Evolutionary conservation across 2,329 filamentous ascomycete species (phyloP).

Genomic region (Pestalotiopsis fici): DNA sequence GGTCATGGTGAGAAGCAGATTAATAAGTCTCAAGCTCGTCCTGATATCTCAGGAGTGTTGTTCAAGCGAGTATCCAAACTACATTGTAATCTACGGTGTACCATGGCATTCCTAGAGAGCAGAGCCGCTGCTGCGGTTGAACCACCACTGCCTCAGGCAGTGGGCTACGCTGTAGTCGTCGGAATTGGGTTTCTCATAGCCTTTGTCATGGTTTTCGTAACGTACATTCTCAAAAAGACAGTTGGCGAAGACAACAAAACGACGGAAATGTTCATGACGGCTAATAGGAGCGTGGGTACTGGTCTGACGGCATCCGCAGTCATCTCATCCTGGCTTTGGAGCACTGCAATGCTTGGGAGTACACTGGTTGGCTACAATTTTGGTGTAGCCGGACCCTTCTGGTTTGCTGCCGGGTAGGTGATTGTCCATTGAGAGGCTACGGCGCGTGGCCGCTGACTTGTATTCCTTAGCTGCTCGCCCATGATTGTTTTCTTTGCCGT

Average conservation of each 20-base stretch:
- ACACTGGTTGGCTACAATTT: conserved; percentile 54
- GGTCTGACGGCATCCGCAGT: conserved; percentile 55
- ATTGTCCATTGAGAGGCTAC: not conserved
- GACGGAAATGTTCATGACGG: conserved; percentile 58
- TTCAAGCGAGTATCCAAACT: not conserved
- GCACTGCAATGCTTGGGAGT: conserved; percentile 51
- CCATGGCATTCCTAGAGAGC: not conserved
- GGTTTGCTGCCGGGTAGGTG: conserved; percentile 53
- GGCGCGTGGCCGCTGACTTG: not conserved
- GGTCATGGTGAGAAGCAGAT: not conserved
- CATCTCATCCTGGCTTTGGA: conserved; percentile 57
- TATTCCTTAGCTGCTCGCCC: conserved; percentile 38
- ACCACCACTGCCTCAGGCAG: conserved; percentile 14
- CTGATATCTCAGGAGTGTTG: not conserved
- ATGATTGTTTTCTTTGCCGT: conserved; percentile 59
- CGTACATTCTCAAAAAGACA: conserved; percentile 46
- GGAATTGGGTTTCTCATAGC: conserved; percentile 34
- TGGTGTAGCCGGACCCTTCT: conserved; percentile 56
- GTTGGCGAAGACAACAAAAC: conserved; percentile 52
- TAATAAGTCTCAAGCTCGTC: not conserved
- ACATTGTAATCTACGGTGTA: not conserved
- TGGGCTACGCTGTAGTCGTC: conserved; percentile 28
- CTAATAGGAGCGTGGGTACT: conserved; percentile 50
- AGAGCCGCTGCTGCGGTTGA: conserved; percentile 7
- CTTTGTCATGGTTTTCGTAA: conserved; percentile 46